Conservation (phyloP, 2,329 filamentous ascomycete species). For the Paecilomyces sp. region DNA sequence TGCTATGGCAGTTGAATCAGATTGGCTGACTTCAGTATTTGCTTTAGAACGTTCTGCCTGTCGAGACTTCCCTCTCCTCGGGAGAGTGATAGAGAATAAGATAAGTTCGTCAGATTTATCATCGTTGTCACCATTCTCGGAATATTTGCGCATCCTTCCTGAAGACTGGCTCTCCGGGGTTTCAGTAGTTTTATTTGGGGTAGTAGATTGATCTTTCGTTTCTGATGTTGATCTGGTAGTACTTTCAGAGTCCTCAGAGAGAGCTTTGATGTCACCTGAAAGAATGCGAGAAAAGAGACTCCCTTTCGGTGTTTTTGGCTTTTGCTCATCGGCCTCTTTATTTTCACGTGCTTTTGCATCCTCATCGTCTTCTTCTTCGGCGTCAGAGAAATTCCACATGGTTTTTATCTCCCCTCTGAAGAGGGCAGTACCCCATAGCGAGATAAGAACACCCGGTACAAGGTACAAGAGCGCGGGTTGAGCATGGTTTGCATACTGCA, state of each 20-base stretch:
- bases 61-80: conserved; percentile 9
- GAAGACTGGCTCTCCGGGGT: background rate
- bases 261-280: conserved; percentile 14
- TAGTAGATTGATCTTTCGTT: conserved; percentile 14
- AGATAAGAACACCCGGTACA: conserved; percentile 73
- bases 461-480: conserved; percentile 91
- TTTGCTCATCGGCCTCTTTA: conserved; percentile 40
- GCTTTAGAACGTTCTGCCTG: background rate
- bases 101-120: conserved; percentile 16
- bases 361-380: conserved; percentile 38
- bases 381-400: conserved; percentile 79
- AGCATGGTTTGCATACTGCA: conserved; percentile 70
- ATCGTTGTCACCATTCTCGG: conserved; percentile 11
- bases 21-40: conserved; percentile 12
- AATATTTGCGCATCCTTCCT: background rate
- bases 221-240: conserved; percentile 1
- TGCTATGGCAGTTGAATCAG: conserved; percentile 9
- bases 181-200: background rate
- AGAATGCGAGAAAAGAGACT: conserved; percentile 21
- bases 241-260: conserved; percentile 3
- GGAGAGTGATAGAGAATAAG: conserved; percentile 25
- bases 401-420: conserved; percentile 62
- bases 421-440: conserved; percentile 67
- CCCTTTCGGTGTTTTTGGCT: conserved; percentile 30
- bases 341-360: conserved; percentile 9